Evolutionary conservation across 352 stramenopile species (phyloP).

Genomic region (Phytophthora cactorum): DNA sequence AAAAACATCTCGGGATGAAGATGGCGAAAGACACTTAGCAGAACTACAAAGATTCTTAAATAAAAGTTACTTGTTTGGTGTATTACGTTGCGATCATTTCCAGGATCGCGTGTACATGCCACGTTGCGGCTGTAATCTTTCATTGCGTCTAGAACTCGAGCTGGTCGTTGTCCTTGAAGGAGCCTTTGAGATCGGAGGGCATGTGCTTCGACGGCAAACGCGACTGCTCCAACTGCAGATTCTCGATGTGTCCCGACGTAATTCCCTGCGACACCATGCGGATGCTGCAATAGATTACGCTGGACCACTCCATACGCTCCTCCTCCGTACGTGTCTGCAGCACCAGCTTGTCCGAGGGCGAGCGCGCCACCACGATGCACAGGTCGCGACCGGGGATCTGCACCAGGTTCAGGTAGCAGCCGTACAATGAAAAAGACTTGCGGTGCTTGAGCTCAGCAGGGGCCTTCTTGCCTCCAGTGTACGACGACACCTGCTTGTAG

Average conservation of each 20-base stretch:
- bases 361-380: slow-evolving; percentile 86
- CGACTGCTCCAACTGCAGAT: slow-evolving; percentile 70
- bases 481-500: slow-evolving; percentile 69
- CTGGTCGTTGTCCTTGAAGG: slow-evolving; percentile 36
- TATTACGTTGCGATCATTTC: background rate
- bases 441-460: slow-evolving; percentile 70
- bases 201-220: slow-evolving; percentile 25
- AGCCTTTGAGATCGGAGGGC: slow-evolving; percentile 34
- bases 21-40: slow-evolving; percentile 21
- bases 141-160: slow-evolving; percentile 33
- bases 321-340: slow-evolving; percentile 67
- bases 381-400: slow-evolving; percentile 74
- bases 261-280: slow-evolving; percentile 88
- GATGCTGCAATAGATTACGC: slow-evolving; percentile 89
- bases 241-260: slow-evolving; percentile 81
- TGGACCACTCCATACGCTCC: slow-evolving; percentile 90
- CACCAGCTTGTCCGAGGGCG: slow-evolving; percentile 86
- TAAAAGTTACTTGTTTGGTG: slow-evolving; percentile 4
- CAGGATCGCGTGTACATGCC: slow-evolving; percentile 4
- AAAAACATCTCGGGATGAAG: background rate
- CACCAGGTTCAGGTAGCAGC: slow-evolving; percentile 86
- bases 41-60: background rate
- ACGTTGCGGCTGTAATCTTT: background rate
- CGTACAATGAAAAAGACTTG: slow-evolving; percentile 85
- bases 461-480: slow-evolving; percentile 37